A percentile compares a stretch with the other conserved stretches of the same genome.
These are phyloP conservation scores for Mycena crocata DNA, from an alignment of 768 basidiomycete species.

Conservation along the genomic window DNA sequence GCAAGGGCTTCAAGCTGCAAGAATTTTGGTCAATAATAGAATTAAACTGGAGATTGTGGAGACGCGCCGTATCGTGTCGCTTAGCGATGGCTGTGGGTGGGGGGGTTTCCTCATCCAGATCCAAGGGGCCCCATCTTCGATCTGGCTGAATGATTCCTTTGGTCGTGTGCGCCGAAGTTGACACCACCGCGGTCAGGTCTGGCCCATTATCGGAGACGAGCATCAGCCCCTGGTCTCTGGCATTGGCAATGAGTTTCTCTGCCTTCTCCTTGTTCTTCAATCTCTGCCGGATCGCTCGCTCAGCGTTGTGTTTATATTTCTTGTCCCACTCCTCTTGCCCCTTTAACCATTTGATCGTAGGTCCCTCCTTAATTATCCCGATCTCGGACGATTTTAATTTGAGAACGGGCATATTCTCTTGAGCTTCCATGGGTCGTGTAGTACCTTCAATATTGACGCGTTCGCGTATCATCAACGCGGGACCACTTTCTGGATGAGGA, in stretches of 20 bases:
- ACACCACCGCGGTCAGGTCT: slow-evolving; percentile 14
- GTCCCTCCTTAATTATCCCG: slow-evolving; percentile 80
- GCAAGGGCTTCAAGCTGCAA: slow-evolving; percentile 64
- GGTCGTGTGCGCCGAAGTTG: slow-evolving; percentile 28
- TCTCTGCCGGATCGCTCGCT: slow-evolving; percentile 57
- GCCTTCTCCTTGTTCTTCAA: slow-evolving; percentile 59
- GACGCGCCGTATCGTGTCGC: slow-evolving; percentile 71
- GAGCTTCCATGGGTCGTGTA: slow-evolving; percentile 72
- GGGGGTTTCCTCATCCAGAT: slow-evolving; percentile 74
- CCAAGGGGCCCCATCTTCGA: slow-evolving; percentile 65
- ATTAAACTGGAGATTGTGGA: background rate
- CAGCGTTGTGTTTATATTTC: slow-evolving; percentile 55
- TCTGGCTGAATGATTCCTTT: slow-evolving; percentile 51
- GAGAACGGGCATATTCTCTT: slow-evolving; percentile 64
- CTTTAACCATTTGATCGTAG: slow-evolving; percentile 72
- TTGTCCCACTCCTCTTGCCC: slow-evolving; percentile 75
- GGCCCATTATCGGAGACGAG: slow-evolving; percentile 33
- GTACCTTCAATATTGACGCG: slow-evolving; percentile 73
- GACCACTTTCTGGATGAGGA: slow-evolving; percentile 39
- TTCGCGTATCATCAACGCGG: slow-evolving; percentile 72
- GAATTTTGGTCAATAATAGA: background rate
- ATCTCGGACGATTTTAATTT: slow-evolving; percentile 65
- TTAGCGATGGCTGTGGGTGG: slow-evolving; percentile 80
- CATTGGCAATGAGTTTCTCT: slow-evolving; percentile 54
- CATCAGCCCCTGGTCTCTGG: slow-evolving; percentile 59